phyloP scores from a whole-genome alignment of 345 rosid genomes.

The Viola odorata region DNA sequence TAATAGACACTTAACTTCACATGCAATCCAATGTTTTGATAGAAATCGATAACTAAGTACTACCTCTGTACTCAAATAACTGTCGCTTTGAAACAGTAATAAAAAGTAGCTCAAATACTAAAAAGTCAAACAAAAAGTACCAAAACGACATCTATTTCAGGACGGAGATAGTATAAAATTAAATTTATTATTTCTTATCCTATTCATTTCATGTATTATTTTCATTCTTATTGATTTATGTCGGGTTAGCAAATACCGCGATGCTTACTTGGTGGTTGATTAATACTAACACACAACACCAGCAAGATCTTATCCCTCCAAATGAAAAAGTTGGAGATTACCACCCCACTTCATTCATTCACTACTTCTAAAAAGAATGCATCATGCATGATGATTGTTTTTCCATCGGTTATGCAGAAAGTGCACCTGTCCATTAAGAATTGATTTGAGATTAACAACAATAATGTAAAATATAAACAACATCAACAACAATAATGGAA shows the following conservation, averaged over 20 bases:
- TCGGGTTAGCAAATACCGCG: no score
- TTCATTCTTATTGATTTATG: no score
- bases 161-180: no score
- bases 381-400: slow-evolving; percentile 10
- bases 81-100: no score
- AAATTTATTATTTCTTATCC: no score
- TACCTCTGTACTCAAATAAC: no score
- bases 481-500: no score
- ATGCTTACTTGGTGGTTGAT: not conserved
- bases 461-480: no score
- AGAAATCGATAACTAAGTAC: slow-evolving; percentile 11
- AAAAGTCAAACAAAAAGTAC: no score
- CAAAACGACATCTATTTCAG: no score
- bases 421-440: not conserved
- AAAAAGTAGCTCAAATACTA: no score
- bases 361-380: not conserved
- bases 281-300: not conserved
- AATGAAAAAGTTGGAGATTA: not conserved
- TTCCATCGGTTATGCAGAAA: slow-evolving; percentile 10
- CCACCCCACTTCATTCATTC: not conserved
- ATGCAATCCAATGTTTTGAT: not conserved
- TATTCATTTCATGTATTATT: no score
- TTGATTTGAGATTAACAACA: slow-evolving; percentile 2
- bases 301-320: not conserved
- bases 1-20: slow-evolving; percentile 2